Conservation (phyloP, 352 stramenopile genomes). For the Globisporangium alternatum region DNA sequence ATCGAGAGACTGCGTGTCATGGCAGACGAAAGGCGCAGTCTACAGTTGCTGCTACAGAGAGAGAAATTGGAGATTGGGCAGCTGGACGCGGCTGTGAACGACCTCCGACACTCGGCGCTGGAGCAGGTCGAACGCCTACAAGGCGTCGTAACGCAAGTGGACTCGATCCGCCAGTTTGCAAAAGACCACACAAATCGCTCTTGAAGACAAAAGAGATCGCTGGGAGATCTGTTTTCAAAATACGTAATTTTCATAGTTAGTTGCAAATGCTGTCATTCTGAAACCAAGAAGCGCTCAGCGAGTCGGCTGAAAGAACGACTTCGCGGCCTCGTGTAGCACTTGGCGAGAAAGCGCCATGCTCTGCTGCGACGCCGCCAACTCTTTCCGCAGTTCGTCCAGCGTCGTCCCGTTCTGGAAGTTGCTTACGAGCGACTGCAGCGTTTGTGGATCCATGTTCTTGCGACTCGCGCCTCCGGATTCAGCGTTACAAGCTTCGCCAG, state of each 20-base stretch:
- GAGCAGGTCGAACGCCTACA: conserved; percentile 47
- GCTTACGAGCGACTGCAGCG: conserved; percentile 61
- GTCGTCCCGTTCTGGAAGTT: conserved; percentile 71
- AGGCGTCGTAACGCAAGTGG: conserved; percentile 28
- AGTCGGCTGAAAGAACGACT: conserved; percentile 58
- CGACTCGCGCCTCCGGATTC: conserved; percentile 19
- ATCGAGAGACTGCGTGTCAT: conserved; percentile 47
- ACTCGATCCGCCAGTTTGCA: conserved; percentile 32
- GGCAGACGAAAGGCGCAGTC: conserved; percentile 45
- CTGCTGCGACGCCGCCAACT: conserved; percentile 67
- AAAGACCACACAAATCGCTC: conserved; percentile 33
- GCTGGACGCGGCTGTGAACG: conserved; percentile 36
- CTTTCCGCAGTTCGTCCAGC: conserved; percentile 55
- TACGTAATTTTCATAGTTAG: conserved; percentile 2
- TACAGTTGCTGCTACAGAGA: conserved; percentile 35
- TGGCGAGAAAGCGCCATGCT: conserved; percentile 61
- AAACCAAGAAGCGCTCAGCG: neutral
- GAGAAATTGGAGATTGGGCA: conserved; percentile 42
- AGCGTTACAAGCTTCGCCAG: conserved; percentile 14
- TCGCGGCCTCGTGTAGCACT: conserved; percentile 62
- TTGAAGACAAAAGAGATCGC: neutral
- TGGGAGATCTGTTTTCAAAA: neutral
- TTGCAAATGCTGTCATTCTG: neutral
- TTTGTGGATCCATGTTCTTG: conserved; percentile 53
- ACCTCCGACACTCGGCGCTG: conserved; percentile 40